These are phyloP conservation scores for Phlebiopsis flavidoalba DNA, from an alignment of 768 basidiomycete species.

Conservation along the genomic window DNA sequence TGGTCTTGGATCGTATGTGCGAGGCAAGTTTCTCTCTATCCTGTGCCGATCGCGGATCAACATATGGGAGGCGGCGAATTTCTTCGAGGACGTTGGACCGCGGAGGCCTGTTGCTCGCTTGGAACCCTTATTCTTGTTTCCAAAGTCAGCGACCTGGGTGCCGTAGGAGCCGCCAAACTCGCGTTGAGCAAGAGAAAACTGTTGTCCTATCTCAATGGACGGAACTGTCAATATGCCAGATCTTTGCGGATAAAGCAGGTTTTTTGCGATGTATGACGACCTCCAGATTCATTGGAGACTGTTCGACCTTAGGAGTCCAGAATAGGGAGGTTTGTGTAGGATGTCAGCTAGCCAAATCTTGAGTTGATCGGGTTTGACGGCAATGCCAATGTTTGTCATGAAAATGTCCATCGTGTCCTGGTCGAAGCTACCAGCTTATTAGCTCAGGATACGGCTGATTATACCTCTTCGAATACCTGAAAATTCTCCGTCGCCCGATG, in stretches of 20 bases:
- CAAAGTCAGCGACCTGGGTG: neutral
- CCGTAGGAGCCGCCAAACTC: conserved; percentile 10
- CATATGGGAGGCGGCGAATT: conserved; percentile 30
- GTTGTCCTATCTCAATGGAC: conserved; percentile 2
- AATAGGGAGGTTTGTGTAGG: conserved; percentile 8
- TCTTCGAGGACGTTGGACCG: conserved; percentile 30
- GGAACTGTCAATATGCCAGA: conserved; percentile 11
- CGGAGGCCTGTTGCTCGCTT: conserved; percentile 10
- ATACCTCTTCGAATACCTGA: too few species aligned
- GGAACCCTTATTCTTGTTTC: conserved; percentile 27
- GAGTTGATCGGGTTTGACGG: neutral
- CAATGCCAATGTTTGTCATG: conserved; percentile 8
- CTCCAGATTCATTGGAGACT: conserved; percentile 8
- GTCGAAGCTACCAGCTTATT: too few species aligned
- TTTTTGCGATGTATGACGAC: conserved; percentile 3
- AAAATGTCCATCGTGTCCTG: conserved; percentile 10
- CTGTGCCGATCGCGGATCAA: conserved; percentile 33
- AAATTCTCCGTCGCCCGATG: too few species aligned
- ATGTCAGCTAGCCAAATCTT: conserved; percentile 7
- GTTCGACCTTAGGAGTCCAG: neutral
- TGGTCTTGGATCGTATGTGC: neutral
- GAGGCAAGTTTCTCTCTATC: conserved; percentile 26
- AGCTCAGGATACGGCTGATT: too few species aligned
- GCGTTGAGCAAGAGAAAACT: conserved; percentile 10
- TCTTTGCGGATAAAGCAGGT: neutral